Conservation (phyloP, 768 basidiomycete genomes). For the Psilocybe tampanensis region DNA sequence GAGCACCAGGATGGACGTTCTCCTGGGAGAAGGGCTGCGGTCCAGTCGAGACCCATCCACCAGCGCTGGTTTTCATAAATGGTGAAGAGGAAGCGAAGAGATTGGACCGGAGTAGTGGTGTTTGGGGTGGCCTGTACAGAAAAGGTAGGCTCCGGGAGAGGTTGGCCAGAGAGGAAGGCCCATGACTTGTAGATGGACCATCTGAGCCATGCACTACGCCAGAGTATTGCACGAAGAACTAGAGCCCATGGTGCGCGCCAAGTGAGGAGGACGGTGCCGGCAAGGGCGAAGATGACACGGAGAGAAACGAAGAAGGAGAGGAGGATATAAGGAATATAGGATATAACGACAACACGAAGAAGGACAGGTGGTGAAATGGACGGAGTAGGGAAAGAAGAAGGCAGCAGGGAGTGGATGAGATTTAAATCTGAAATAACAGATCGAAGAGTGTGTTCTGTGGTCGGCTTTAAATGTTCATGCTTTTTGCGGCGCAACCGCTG, state of each 20-base stretch:
- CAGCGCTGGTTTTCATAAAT: conserved; percentile 94
- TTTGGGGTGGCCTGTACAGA: conserved; percentile 35
- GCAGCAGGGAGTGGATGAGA: conserved; percentile 61
- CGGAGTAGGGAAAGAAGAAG: conserved; percentile 37
- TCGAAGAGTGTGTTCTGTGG: conserved; percentile 22
- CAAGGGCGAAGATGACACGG: conserved; percentile 59
- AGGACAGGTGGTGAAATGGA: conserved; percentile 35
- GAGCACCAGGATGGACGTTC: conserved; percentile 91
- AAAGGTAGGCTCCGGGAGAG: conserved; percentile 44
- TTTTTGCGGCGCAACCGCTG: conserved; percentile 14
- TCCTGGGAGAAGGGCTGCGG: conserved; percentile 84
- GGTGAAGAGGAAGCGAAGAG: conserved; percentile 83
- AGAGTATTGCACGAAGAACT: conserved; percentile 55
- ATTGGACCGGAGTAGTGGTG: conserved; percentile 36
- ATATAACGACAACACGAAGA: conserved; percentile 56
- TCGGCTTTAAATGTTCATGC: conserved; percentile 8
- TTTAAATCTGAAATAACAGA: conserved; percentile 63
- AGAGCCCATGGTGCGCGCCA: conserved; percentile 71
- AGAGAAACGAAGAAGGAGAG: conserved; percentile 65
- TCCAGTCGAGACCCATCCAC: conserved; percentile 99
- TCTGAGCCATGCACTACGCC: conserved; percentile 69
- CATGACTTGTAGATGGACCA: conserved; percentile 57
- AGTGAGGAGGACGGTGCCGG: conserved; percentile 59
- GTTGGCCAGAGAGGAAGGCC: conserved; percentile 56
- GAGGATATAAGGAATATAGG: conserved; percentile 69